Conservation (phyloP, 176 grass and related monocot species). For the Rhipidocladum racemiflorum region DNA sequence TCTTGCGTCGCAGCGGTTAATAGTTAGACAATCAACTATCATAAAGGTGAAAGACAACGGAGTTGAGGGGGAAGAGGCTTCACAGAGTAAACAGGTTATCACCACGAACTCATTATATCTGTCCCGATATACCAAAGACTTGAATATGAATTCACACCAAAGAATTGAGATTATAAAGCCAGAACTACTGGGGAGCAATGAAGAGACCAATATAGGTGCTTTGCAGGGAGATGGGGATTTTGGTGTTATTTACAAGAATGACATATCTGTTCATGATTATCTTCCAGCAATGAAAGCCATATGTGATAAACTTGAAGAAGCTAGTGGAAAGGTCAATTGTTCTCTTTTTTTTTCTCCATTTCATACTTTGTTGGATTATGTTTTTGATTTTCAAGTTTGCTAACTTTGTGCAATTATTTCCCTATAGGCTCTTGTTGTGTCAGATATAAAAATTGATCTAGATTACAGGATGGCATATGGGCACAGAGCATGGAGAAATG, state of each 20-base stretch:
- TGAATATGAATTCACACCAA: constrained; percentile 89
- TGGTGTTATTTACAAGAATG: constrained; percentile 47
- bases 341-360: neutral
- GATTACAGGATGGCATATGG: constrained; percentile 66
- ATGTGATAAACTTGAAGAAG: constrained; percentile 91
- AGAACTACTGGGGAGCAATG: constrained; percentile 45
- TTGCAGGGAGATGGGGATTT: constrained; percentile 45
- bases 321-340: constrained; percentile 65
- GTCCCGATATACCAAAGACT: constrained; percentile 67
- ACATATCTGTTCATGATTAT: constrained; percentile 70
- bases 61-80: constrained; percentile 42
- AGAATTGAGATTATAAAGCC: constrained; percentile 88
- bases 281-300: constrained; percentile 94
- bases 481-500: constrained; percentile 91
- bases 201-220: constrained; percentile 29
- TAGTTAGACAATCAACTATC: constrained; percentile 81
- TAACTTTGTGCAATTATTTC: constrained; percentile 40
- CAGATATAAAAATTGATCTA: constrained; percentile 84
- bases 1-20: constrained; percentile 65
- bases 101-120: constrained; percentile 83
- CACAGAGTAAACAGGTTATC: constrained; percentile 63
- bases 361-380: constrained; percentile 19
- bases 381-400: neutral
- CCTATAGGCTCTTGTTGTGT: constrained; percentile 79
- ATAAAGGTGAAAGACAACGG: constrained; percentile 72